phyloP scores from a whole-genome alignment of 2,329 filamentous ascomycete species.

The Tolypocladium inflatum region DNA sequence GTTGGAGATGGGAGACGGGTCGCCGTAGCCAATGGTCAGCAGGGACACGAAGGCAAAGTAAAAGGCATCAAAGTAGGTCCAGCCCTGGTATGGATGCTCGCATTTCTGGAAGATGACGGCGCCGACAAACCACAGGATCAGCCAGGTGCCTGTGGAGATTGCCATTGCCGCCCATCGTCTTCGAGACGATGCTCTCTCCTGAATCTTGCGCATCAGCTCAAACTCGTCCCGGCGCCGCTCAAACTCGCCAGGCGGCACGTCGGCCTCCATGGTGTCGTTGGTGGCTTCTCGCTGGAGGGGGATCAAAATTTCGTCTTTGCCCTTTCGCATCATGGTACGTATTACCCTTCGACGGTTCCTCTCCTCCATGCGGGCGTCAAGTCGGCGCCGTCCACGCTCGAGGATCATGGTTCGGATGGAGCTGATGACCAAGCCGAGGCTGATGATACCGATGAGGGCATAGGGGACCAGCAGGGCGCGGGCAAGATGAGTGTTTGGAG shows the following conservation, averaged over 20 bases:
- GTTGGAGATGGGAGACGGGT: conserved; percentile 67
- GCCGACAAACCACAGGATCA: conserved; percentile 70
- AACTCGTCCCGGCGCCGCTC: conserved; percentile 63
- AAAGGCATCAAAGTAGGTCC: conserved; percentile 71
- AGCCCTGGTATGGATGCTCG: conserved; percentile 44
- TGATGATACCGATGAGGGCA: conserved; percentile 73
- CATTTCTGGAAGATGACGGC: conserved; percentile 59
- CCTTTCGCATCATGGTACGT: conserved; percentile 32
- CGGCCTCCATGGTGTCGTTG: conserved; percentile 3
- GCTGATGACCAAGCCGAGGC: conserved; percentile 72
- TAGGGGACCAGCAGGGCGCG: conserved; percentile 74
- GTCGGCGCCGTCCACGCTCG: conserved; percentile 43
- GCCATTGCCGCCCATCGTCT: conserved; percentile 67
- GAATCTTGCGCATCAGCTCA: conserved; percentile 72
- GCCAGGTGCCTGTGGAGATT: conserved; percentile 58
- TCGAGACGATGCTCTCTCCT: conserved; percentile 52
- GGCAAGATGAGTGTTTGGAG: conserved; percentile 40
- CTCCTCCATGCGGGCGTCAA: conserved; percentile 50
- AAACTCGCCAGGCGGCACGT: conserved; percentile 29
- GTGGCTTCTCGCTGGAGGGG: conserved; percentile 28
- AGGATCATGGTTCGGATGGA: conserved; percentile 62
- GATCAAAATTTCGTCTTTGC: conserved; percentile 36
- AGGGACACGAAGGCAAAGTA: conserved; percentile 83
- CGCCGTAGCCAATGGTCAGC: conserved; percentile 81
- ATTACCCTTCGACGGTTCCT: conserved; percentile 44